phyloP scores from a whole-genome alignment of 192 early-diverging fungal species.

The Coemansia sp. region DNA sequence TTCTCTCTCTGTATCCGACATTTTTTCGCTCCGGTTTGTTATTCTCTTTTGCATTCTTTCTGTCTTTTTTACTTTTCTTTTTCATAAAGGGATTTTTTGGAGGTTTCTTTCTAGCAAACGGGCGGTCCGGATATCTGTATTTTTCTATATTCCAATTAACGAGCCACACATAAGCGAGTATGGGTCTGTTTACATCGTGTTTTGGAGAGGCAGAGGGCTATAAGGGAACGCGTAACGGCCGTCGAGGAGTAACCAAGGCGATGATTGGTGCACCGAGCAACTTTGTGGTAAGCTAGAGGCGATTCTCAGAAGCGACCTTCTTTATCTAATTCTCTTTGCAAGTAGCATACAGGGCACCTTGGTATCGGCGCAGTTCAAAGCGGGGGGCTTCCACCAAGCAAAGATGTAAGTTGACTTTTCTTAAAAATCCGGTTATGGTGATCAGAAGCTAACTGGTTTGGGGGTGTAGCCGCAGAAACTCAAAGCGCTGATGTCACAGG shows the following conservation, averaged over 20 bases:
- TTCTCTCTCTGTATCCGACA: too few species aligned
- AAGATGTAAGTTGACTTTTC: conserved; percentile 38
- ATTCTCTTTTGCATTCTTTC: not conserved
- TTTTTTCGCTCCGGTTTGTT: too few species aligned
- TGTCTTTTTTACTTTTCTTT: not conserved
- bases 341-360: conserved; percentile 52
- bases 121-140: not conserved
- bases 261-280: conserved; percentile 52
- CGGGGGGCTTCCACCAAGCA: conserved; percentile 17
- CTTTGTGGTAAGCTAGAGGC: conserved; percentile 41
- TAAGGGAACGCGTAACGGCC: conserved; percentile 7
- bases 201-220: conserved; percentile 34
- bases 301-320: not conserved
- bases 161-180: not conserved
- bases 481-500: conserved; percentile 49
- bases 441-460: not conserved
- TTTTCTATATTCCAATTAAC: not conserved
- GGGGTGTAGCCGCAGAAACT: conserved; percentile 40
- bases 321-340: not conserved
- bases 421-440: not conserved
- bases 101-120: too few species aligned
- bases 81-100: not conserved
- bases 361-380: conserved; percentile 44
- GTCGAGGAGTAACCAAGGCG: conserved; percentile 45
- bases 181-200: conserved; percentile 53